Evolutionary conservation across 768 basidiomycete genomes (phyloP).

Genomic region (Kwoniella europaea): DNA sequence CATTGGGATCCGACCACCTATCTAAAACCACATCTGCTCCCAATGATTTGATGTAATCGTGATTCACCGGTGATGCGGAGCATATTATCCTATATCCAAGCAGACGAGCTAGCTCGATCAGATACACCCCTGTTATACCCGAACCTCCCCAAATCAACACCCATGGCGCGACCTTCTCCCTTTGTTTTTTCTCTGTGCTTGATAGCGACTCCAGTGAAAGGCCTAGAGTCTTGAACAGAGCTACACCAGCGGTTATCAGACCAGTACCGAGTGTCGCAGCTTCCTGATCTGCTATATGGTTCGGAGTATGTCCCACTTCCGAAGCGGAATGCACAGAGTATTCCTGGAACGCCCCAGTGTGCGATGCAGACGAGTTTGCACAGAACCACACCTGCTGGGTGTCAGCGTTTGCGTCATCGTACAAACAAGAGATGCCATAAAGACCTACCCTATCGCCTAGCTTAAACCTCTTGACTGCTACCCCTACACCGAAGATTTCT

Average conservation of each 20-base stretch:
- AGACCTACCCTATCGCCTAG: conserved; percentile 39
- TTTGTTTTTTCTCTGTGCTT: background rate
- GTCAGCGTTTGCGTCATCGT: background rate
- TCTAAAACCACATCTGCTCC: conserved; percentile 63
- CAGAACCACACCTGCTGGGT: conserved; percentile 45
- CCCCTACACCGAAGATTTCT: conserved; percentile 29
- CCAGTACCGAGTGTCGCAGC: conserved; percentile 46
- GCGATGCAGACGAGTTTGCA: conserved; percentile 34
- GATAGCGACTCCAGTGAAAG: conserved; percentile 16
- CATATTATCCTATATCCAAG: conserved; percentile 62
- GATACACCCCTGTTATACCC: conserved; percentile 42
- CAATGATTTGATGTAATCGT: conserved; percentile 57
- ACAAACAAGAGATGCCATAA: background rate
- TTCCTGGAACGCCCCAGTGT: conserved; percentile 46
- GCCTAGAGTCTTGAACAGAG: conserved; percentile 34
- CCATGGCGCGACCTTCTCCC: conserved; percentile 21
- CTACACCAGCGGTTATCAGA: conserved; percentile 44
- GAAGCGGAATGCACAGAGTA: conserved; percentile 40
- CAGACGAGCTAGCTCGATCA: conserved; percentile 61
- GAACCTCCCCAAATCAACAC: conserved; percentile 43
- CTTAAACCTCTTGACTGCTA: conserved; percentile 28
- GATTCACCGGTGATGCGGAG: conserved; percentile 61
- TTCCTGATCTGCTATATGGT: conserved; percentile 29
- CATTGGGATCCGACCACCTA: conserved; percentile 25
- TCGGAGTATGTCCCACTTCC: conserved; percentile 38